Base-by-base conservation (phyloP, 352 stramenopile genomes). In the Phytophthora europaea region DNA sequence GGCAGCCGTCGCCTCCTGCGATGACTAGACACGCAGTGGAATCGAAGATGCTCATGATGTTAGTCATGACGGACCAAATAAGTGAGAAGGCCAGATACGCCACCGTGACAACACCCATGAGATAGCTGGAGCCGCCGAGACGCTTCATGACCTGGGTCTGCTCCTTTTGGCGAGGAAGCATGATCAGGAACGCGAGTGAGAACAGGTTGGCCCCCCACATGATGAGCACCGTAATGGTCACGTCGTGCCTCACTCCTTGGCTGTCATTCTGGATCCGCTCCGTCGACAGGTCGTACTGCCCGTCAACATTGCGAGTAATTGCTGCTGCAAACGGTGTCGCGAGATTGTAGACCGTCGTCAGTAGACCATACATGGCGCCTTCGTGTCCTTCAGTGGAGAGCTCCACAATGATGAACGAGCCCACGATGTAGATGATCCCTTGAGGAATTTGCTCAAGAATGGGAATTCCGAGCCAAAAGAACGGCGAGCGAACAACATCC, bases 161-260 rank as follows among this genome's bases (percentile, higher is more conserved):
- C 55, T 83, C 75, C 69, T 93, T 93, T 71, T 93, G 86, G 3
- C 81, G 81, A 33, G 86, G 86, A 47, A 93, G 78, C 62, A 90
- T 76, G 4, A 82, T 28, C 38, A 93, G 67, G 54, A 84, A 89
- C 22, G 56, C 53, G 12, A 92, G 70, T 45, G 83, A 88, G 36
- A 85, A 69, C 26, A 93, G 59, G 43, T 89, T 87, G 66, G 81
- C 48, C 47, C 26, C 61, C 66, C 85, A 90, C 77, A 87, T 86
- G 68, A 93, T 80, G 26, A 88, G 2, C 3, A 87, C 70, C 2
- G 80, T 87, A 61, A 76, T 68, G 16, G 82, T 90, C 10, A 93
- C 66, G 38, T 93, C 82, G 28, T 67, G n/a, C 20, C 86, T 73
- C 57, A 90, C 73, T 6, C 33, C 67, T 54, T 71, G 38, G 12